A percentile compares a stretch with the other conserved stretches of the same genome.
Evolutionary conservation across 768 basidiomycete genomes (phyloP).

Genomic region (Tulasnella sp.): DNA sequence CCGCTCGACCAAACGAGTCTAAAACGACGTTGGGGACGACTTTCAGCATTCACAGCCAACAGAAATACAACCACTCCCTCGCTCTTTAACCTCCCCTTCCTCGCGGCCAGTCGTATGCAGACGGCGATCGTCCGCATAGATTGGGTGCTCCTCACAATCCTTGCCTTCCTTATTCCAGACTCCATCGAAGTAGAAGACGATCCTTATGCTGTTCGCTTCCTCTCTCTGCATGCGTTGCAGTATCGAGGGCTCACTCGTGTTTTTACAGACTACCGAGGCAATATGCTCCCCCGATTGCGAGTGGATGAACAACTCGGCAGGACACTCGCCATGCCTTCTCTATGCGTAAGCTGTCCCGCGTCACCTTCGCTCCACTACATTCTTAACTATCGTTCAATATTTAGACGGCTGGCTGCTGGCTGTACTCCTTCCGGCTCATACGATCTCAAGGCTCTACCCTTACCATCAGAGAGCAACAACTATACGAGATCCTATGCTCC

Average conservation of each 20-base stretch:
- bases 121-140: background rate
- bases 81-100: background rate
- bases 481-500: background rate
- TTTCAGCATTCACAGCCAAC: background rate
- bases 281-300: background rate
- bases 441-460: background rate
- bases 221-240: background rate
- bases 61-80: background rate
- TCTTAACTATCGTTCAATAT: background rate
- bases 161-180: background rate
- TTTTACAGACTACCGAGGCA: background rate
- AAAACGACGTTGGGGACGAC: background rate
- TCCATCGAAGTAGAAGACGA: background rate
- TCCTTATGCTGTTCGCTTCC: background rate
- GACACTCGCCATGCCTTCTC: background rate
- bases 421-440: background rate
- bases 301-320: conserved; percentile 4
- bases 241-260: background rate
- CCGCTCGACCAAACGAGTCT: background rate
- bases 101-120: background rate
- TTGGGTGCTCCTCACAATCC: background rate
- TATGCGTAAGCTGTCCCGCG: background rate
- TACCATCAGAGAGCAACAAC: background rate
- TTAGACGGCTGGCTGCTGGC: background rate
- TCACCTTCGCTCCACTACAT: background rate